These are phyloP conservation scores for Solanum etuberosum DNA, from an alignment of 257 asterid species.

Conservation along the genomic window DNA sequence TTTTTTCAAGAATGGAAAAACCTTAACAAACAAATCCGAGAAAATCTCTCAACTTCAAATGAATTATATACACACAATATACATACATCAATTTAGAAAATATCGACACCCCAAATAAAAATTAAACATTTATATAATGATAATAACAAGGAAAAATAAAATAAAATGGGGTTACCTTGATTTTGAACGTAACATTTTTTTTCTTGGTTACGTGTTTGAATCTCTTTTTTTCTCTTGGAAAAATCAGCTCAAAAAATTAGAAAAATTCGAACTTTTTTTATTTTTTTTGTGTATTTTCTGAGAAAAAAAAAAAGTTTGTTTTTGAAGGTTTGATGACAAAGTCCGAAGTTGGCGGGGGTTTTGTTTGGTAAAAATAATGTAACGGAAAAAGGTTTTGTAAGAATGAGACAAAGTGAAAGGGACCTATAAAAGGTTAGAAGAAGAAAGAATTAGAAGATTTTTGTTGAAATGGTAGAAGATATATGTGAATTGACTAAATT, in stretches of 20 bases:
- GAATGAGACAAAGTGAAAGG: not conserved
- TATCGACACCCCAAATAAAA: not conserved
- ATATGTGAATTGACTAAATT: not conserved
- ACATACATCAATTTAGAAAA: not conserved
- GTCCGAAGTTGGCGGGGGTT: constrained; percentile 52
- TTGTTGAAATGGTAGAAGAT: not conserved
- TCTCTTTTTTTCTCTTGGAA: not conserved
- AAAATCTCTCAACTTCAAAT: not conserved
- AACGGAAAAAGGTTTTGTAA: constrained; percentile 3
- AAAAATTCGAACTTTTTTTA: not conserved
- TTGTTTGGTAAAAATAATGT: not conserved
- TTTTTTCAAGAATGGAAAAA: not conserved
- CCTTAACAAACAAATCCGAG: not conserved
- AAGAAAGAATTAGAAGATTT: not conserved
- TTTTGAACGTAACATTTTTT: constrained; percentile 4
- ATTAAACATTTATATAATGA: not conserved
- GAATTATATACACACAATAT: not conserved
- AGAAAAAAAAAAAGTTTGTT: not conserved
- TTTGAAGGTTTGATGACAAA: constrained; percentile 16
- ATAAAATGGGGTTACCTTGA: not conserved
- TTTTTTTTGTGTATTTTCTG: not conserved
- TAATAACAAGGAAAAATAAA: not conserved
- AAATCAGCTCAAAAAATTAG: not conserved
- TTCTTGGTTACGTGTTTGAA: not conserved
- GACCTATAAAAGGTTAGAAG: not conserved